Base-by-base conservation (phyloP, 208 protist species). In the Crithidia bombi region DNA sequence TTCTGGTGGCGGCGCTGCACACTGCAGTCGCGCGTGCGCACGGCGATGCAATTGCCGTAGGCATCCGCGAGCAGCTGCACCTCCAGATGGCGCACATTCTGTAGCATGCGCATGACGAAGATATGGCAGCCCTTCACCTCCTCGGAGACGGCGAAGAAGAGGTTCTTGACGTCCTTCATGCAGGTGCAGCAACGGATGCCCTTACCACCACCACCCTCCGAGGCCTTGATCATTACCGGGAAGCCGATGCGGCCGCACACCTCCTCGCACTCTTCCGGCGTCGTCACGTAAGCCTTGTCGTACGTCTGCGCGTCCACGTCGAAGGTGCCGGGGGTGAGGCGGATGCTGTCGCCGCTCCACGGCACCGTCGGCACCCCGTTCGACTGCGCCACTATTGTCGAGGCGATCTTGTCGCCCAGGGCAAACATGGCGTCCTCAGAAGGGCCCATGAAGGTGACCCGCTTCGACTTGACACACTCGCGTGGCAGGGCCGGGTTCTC, bases 1-100 rank as follows among this genome's bases (percentile, higher is more conserved):
- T 99, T 99, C 79, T 99, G 98, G 70, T 99, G 97, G 41, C 98
- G 92, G 25, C 98, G 87, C 83, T 99, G 98, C n/a, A 99, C 97
- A 14, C 97, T 98, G 87, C 98, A 99, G 83, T 99, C 98, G 41
- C 98, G 91, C 17, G 96, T 98, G 73, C 89, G 92, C 1, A 99
- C 87, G 17, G 97, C 83, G 39, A 88, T 97, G 66, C 88, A 97
- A 68, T 98, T 88, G 39, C 96, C 96, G 66, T 98, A 90, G 64
- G 86, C 43, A 72, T 99, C 98, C 0, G 93, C 97, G 9, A 99
- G 81, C n/a, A 98, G 75, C 81, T 98, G 97, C 41, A 98, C 97
- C 82, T 99, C 98, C 11, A 99, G 70, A 71, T 99, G 98, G 41
- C 98, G 82, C 32, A 92, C 83, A 54, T 97, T 87, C 23, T 82